Conservation (phyloP, 495 filamentous ascomycete genomes). For the Lophiostoma macrostomum region DNA sequence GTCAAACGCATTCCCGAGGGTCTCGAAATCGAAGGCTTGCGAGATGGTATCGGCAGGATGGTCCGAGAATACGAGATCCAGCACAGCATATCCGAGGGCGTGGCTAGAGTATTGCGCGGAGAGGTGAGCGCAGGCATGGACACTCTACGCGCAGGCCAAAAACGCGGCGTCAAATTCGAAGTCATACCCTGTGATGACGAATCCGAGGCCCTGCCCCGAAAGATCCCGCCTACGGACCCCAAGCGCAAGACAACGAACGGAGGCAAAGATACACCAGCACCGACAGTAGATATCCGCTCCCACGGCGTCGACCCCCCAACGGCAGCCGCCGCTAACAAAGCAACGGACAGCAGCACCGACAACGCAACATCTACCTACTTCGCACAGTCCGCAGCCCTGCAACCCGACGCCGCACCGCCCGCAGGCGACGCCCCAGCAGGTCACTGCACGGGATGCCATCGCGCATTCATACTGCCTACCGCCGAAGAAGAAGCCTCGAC, state of each 20-base stretch:
- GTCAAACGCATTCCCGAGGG: constrained; percentile 89
- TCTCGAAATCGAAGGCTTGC: constrained; percentile 81
- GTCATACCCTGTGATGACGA: constrained; percentile 48
- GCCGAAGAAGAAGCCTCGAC: constrained; percentile 7
- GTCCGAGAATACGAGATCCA: constrained; percentile 93
- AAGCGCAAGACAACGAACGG: constrained; percentile 30
- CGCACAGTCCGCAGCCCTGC: constrained; percentile 29
- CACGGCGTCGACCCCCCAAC: constrained; percentile 19
- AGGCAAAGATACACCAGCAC: too few species aligned
- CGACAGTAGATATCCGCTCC: constrained; percentile 23
- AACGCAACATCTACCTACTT: constrained; percentile 38
- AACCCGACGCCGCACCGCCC: constrained; percentile 31
- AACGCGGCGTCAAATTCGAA: constrained; percentile 84
- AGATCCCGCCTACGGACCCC: constrained; percentile 20
- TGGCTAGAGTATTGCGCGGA: constrained; percentile 77
- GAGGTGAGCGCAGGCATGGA: constrained; percentile 85
- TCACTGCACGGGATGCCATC: constrained; percentile 35
- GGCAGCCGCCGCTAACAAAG: too few species aligned
- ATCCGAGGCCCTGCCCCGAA: background rate
- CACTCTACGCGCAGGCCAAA: constrained; percentile 68
- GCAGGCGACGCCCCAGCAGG: constrained; percentile 40
- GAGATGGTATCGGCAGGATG: constrained; percentile 79
- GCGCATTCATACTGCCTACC: constrained; percentile 20
- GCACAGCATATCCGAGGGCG: constrained; percentile 82
- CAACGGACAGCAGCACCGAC: background rate